Evolutionary conservation across 2,329 filamentous ascomycete species (phyloP), one percentile per base, ranked within the genome.

Genomic region (Drechslera avenae): DNA sequence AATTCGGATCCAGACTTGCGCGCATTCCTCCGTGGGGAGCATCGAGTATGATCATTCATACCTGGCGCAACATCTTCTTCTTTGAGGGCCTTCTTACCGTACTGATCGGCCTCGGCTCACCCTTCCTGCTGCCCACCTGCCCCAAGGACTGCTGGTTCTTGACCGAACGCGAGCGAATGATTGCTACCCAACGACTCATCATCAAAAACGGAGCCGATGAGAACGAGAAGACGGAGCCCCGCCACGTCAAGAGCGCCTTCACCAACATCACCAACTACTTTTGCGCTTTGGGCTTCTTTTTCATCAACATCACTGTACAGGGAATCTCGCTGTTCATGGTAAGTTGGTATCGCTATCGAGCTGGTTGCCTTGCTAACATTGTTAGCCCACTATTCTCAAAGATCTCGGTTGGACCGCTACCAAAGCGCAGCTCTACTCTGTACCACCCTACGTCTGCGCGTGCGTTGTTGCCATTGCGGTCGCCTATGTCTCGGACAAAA

Each of bases 261-360:
- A 59, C 79, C 42, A 83, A 81, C 70, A 77, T 85, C 63, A 83
- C 83, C 70, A 85, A 83, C 72, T 81, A 82, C 62, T 79, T 83
- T 33, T 85, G 81, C 63, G 81, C 81, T 1, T 62, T 79, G 4
- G 82, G 82, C 5, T 85, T 84, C 74, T 83, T 85, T 71, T 73
- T 79, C 60, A 81, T 83, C 73, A 85, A 85, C 68, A 80, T 85
- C 60, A 84, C 43, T 1, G 82, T 86, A 2, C 81, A 85, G 50
- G 69, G 71, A 19, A 72, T 74, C 28, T 70, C 71, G 1, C 59
- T 75, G 0, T 75, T 74, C 56, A 67, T 74, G 70, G 71, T 72
- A 62, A 57, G 65, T n/a, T 10, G 18, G 19, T 12, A 2, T 16
- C 7, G 30, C 19, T 18, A 7, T 16, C 8, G 3, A 6, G 8